Evolutionary conservation across 2,329 filamentous ascomycete species (phyloP), one percentile per base, ranked within the genome.

Genomic region (Fusarium piperis): DNA sequence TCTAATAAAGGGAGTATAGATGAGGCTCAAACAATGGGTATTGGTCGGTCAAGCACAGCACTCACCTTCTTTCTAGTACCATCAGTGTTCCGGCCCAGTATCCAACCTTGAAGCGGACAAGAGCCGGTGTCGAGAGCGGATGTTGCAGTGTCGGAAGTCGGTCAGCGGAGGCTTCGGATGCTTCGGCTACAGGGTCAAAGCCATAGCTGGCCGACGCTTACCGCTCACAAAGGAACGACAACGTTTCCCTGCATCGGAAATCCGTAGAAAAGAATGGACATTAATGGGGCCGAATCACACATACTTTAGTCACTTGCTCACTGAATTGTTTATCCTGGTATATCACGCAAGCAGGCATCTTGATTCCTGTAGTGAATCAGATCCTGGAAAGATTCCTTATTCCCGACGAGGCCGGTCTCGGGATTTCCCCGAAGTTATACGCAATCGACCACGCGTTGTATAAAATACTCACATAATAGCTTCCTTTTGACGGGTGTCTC

Each of bases 91-190:
- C 33, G 33, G 6, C 33, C 13, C 6, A 35, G 33, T 15, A 13
- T n/a, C 16, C 26, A 48, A 28, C 15, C 44, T 48, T 12, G 16
- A 48, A 28, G 16, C 16, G 26, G 44, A 51, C 26, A n/a, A 18
- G 26, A 30, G 23, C 26, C 26, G 44, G 44, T 38, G 10, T 26
- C 57, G 57, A n/a, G 3, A 28, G 23, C 30, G 30, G 32, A 23
- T 15, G 30, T 30, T 35, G 12, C 10, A 13, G 33, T n/a, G 48
- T 72, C 69, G 69, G 69, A 72, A 72, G 65, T 18, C 52, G 61
- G 68, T 35, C 20, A 5, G 28, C 36, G 1, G 51, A 16, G 7
- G 11, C 39, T 12, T 72, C 69, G 69, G 32, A 36, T 38, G 26
- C 30, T 28, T 51, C 57, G 57, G 57, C n/a, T 59, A 59, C 57